Evolutionary conservation across 768 basidiomycete genomes (phyloP).

Genomic region (Vararia minispora): DNA sequence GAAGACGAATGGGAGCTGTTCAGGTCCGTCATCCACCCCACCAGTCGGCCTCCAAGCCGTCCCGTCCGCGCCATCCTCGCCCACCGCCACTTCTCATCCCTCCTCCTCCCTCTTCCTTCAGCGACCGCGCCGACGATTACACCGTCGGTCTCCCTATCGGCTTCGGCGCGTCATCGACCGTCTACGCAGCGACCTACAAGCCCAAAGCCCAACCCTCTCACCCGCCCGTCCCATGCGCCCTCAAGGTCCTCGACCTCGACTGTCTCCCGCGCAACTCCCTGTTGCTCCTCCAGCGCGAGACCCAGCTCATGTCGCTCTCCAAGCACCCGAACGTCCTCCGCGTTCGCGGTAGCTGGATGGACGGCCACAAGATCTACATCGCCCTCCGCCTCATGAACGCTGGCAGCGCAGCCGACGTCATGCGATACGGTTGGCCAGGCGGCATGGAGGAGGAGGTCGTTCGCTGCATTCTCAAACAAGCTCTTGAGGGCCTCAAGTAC

Average conservation of each 20-base stretch:
- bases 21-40: constrained; percentile 36
- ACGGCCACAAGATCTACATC: constrained; percentile 75
- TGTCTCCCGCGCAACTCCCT: constrained; percentile 59
- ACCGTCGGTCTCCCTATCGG: constrained; percentile 70
- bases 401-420: constrained; percentile 77
- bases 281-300: constrained; percentile 71
- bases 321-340: constrained; percentile 92
- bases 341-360: constrained; percentile 83
- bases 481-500: constrained; percentile 79
- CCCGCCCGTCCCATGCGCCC: constrained; percentile 48
- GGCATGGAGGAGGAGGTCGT: constrained; percentile 88
- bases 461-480: constrained; percentile 75
- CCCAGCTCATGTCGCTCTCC: constrained; percentile 83
- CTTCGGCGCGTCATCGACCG: constrained; percentile 86
- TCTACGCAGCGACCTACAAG: constrained; percentile 66
- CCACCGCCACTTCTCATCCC: background rate
- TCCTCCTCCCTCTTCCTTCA: constrained; percentile 19
- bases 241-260: constrained; percentile 88
- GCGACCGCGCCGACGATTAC: constrained; percentile 65
- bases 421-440: constrained; percentile 76
- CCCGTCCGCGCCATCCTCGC: constrained; percentile 1
- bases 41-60: no score
- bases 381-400: constrained; percentile 85
- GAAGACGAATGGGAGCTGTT: constrained; percentile 76
- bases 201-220: constrained; percentile 24